These are phyloP conservation scores for Usnea hakonensis DNA, from an alignment of 495 filamentous ascomycete species.

Conservation along the genomic window DNA sequence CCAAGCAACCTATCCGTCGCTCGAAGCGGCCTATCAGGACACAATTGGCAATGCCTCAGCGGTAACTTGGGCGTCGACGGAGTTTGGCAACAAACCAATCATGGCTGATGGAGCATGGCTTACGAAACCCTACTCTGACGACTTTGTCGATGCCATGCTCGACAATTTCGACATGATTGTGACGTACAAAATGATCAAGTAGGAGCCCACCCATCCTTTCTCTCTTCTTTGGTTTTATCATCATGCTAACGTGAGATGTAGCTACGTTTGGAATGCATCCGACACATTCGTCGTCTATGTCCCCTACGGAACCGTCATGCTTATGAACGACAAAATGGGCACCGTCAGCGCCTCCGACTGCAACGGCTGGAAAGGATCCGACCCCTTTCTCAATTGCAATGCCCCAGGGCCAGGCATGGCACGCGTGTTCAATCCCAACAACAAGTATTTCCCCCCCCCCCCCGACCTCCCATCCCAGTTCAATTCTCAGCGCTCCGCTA, in stretches of 20 bases:
- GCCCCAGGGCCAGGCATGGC: constrained; percentile 14
- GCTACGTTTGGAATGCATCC: constrained; percentile 13
- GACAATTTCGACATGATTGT: constrained; percentile 8
- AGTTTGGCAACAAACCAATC: not conserved
- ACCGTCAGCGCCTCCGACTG: constrained; percentile 3
- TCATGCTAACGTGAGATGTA: not conserved
- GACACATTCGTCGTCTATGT: constrained; percentile 15
- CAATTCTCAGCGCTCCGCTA: not conserved
- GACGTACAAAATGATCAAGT: constrained; percentile 17
- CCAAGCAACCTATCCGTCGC: constrained; percentile 1
- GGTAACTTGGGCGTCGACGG: constrained; percentile 1
- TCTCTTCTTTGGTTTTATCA: too few species aligned
- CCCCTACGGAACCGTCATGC: constrained; percentile 9
- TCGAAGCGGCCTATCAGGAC: constrained; percentile 6
- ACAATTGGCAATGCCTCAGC: constrained; percentile 10
- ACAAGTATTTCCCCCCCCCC: not conserved
- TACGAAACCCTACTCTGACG: not conserved
- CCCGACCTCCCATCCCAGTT: not conserved
- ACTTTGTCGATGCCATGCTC: not conserved
- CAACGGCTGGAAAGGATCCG: constrained; percentile 4
- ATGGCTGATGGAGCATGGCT: not conserved
- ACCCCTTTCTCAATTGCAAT: constrained; percentile 7
- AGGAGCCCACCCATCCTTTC: not conserved
- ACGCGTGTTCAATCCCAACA: constrained; percentile 7
- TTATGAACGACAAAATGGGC: constrained; percentile 1